phyloP scores from a whole-genome alignment of 495 filamentous ascomycete genomes.

The Choiromyces venosus region DNA sequence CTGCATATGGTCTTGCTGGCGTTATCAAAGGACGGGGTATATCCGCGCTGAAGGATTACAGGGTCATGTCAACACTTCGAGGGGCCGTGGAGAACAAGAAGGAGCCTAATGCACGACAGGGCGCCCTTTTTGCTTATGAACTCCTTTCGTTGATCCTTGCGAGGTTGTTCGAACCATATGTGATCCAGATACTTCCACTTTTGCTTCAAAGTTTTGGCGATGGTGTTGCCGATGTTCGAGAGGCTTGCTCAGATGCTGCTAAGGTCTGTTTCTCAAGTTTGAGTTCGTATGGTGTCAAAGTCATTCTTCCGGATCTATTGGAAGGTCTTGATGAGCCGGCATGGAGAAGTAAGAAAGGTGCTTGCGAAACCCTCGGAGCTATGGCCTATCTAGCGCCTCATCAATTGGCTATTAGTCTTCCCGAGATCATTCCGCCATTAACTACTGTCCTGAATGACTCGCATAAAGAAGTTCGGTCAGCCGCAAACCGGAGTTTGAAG shows the following conservation, averaged over 20 bases:
- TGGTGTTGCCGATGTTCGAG: constrained; percentile 76
- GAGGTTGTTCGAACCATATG: constrained; percentile 87
- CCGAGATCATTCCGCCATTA: constrained; percentile 91
- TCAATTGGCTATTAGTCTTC: constrained; percentile 83
- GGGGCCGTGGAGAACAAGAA: constrained; percentile 85
- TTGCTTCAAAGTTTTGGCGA: constrained; percentile 86
- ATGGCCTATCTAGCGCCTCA: constrained; percentile 98
- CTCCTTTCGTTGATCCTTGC: constrained; percentile 79
- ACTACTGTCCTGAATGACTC: constrained; percentile 93
- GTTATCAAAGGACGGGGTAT: constrained; percentile 81
- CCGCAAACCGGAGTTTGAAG: constrained; percentile 91
- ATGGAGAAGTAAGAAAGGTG: constrained; percentile 97
- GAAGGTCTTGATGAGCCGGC: constrained; percentile 91
- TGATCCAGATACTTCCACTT: constrained; percentile 90
- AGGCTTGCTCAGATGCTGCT: constrained; percentile 83
- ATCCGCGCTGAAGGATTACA: constrained; percentile 72
- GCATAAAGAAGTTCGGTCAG: constrained; percentile 88
- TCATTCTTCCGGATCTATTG: constrained; percentile 83
- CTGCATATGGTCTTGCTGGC: constrained; percentile 90
- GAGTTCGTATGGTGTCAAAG: constrained; percentile 92
- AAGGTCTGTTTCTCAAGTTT: constrained; percentile 90
- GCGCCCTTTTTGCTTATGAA: constrained; percentile 83
- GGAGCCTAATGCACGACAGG: constrained; percentile 78
- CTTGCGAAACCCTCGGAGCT: constrained; percentile 89
- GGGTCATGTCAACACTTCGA: constrained; percentile 72